phyloP scores from a whole-genome alignment of 352 stramenopile genomes.

The Pythium dissotocum region DNA sequence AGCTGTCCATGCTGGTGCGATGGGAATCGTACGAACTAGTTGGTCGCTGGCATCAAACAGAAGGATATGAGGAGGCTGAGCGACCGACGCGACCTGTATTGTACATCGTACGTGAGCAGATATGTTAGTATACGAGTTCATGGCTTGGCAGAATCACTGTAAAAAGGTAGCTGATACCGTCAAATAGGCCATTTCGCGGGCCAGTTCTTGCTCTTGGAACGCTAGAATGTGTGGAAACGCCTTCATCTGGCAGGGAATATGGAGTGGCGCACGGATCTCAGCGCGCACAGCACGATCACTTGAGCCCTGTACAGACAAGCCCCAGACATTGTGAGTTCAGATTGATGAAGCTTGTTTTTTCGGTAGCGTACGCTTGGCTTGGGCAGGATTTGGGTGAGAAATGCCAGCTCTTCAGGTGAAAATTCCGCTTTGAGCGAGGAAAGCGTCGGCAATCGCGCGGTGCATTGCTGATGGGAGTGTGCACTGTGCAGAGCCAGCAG shows the following conservation, averaged over 20 bases:
- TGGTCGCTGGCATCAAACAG: conserved; percentile 38
- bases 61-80: conserved; percentile 44
- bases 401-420: conserved; percentile 19
- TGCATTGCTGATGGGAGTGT: conserved; percentile 1
- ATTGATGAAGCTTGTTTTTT: too few relatives aligned
- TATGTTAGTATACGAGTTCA: conserved; percentile 1
- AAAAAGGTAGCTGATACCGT: not conserved
- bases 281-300: conserved; percentile 12
- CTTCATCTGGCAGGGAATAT: conserved; percentile 44
- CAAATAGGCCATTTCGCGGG: not conserved
- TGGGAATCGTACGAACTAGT: conserved; percentile 34
- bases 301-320: conserved; percentile 2
- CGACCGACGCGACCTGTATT: conserved; percentile 38
- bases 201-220: conserved; percentile 29
- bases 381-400: conserved; percentile 26
- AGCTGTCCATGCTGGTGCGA: conserved; percentile 40
- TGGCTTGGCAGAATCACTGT: not conserved
- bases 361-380: conserved; percentile 12
- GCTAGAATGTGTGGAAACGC: conserved; percentile 34
- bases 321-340: not conserved
- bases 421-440: conserved; percentile 15
- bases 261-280: conserved; percentile 41
- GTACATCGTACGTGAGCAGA: too few relatives aligned
- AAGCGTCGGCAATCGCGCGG: not conserved
- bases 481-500: not conserved